Base-by-base conservation (phyloP, 2,329 filamentous ascomycete species). In the Beauveria caledonica region DNA sequence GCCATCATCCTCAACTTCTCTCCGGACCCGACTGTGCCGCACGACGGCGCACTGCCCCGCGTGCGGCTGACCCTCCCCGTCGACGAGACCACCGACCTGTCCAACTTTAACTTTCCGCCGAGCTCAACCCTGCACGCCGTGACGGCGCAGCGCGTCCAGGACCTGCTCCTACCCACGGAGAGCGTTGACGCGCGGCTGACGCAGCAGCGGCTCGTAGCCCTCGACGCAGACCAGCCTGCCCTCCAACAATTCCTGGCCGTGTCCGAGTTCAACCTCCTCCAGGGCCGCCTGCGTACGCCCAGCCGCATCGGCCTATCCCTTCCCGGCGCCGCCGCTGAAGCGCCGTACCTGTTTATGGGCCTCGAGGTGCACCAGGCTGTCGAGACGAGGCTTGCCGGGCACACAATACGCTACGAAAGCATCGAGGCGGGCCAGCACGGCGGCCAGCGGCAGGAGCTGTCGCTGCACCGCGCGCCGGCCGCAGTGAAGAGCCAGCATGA, bases 381-480 rank as follows among this genome's bases (percentile, higher is more conserved):
- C 51, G 71, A 77, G 10, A 69, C 76, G 44, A 67, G 73, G 2
- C 79, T 77, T 68, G 63, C 71, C 7, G 75, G 73, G 48, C 76
- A 79, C 69, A 77, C 68, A 11, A 70, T 85, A 9, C 74, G 72
- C 8, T 83, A 84, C 73, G 80, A 75, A 21, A 78, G 74, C 65
- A 74, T 83, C 63, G 78, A 84, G 62, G 79, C 75, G 5, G 81
- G 80, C 0, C 74, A 75, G 55, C 77, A 79, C 61, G 78, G 77
- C 54, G 80, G 80, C 6, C 77, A 76, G 13, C 74, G 79, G n/a
- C 76, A 78, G 21, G 78, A 82, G 66, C 68, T 85, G 25, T 75
- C 72, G 1, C 72, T 85, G 8, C 72, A 77, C 46, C 73, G 56
- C 6, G 11, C 23, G 4, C 8, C 39, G 17, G 23, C 33, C 7